phyloP scores from a whole-genome alignment of 495 filamentous ascomycete species.

The Penicillium daleae region DNA sequence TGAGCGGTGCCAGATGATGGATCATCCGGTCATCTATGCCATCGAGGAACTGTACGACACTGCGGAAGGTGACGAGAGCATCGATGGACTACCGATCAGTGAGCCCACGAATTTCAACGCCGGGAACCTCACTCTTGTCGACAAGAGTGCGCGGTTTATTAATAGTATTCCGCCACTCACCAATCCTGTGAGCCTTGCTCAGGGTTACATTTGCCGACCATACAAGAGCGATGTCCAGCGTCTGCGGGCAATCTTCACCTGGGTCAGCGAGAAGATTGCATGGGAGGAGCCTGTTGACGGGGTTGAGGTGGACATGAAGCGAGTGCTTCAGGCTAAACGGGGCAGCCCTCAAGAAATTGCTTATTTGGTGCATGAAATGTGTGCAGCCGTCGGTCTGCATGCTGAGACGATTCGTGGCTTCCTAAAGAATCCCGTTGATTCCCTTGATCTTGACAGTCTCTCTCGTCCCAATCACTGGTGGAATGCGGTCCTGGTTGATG shows the following conservation, averaged over 20 bases:
- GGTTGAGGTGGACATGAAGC: slow-evolving; percentile 71
- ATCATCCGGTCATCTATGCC: slow-evolving; percentile 82
- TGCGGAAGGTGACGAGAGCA: slow-evolving; percentile 88
- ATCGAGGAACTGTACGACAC: slow-evolving; percentile 85
- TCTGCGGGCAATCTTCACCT: slow-evolving; percentile 91
- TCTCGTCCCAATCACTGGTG: slow-evolving; percentile 95
- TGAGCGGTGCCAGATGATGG: slow-evolving; percentile 95
- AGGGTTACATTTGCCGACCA: slow-evolving; percentile 90
- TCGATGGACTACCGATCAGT: slow-evolving; percentile 79
- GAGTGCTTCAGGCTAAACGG: slow-evolving; percentile 81
- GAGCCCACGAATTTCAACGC: slow-evolving; percentile 80
- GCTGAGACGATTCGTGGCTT: slow-evolving; percentile 84
- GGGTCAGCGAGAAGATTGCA: slow-evolving; percentile 92
- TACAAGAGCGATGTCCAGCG: slow-evolving; percentile 95
- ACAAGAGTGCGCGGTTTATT: slow-evolving; percentile 94
- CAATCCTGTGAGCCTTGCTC: slow-evolving; percentile 81
- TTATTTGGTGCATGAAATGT: slow-evolving; percentile 90
- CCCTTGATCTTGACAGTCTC: slow-evolving; percentile 70
- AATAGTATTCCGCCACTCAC: slow-evolving; percentile 87
- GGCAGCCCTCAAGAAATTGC: slow-evolving; percentile 93
- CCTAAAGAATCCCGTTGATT: slow-evolving; percentile 86
- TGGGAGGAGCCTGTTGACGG: slow-evolving; percentile 95
- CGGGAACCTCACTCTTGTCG: slow-evolving; percentile 81
- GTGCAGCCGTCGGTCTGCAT: slow-evolving; percentile 82
- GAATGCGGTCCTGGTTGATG: slow-evolving; percentile 93